phyloP scores from a whole-genome alignment of 1,284 basidiomycete species.

The Cutaneotrichosporon curvatum region DNA sequence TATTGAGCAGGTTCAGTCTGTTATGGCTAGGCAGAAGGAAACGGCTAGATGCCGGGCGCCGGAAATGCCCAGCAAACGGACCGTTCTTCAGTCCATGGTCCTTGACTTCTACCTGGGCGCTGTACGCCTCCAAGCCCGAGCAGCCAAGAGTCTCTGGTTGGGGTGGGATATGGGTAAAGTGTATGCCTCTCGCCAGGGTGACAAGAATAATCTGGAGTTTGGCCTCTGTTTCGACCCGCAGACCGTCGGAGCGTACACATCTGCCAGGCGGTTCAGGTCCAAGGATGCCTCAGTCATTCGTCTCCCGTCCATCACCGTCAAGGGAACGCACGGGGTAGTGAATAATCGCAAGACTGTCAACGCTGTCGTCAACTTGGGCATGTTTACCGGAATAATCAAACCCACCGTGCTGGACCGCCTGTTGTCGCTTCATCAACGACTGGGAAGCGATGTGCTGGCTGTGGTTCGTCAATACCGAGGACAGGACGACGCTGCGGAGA shows the following conservation, averaged over 20 bases:
- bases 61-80: background rate
- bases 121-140: slow-evolving; percentile 25
- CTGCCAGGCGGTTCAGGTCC: slow-evolving; percentile 21
- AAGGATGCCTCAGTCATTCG: slow-evolving; percentile 26
- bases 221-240: slow-evolving; percentile 32
- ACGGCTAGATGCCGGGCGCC: background rate
- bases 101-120: slow-evolving; percentile 27
- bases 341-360: slow-evolving; percentile 13
- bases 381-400: slow-evolving; percentile 41
- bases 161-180: slow-evolving; percentile 37
- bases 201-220: slow-evolving; percentile 20
- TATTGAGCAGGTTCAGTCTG: slow-evolving; percentile 13
- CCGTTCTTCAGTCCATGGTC: slow-evolving; percentile 5
- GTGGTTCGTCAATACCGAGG: slow-evolving; percentile 18
- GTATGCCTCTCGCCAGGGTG: slow-evolving; percentile 20
- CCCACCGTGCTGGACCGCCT: slow-evolving; percentile 41
- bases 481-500: background rate
- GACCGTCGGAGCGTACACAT: slow-evolving; percentile 32
- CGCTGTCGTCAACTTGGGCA: slow-evolving; percentile 33
- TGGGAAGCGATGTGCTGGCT: slow-evolving; percentile 31
- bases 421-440: slow-evolving; percentile 35
- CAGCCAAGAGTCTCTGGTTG: slow-evolving; percentile 36
- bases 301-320: slow-evolving; percentile 21
- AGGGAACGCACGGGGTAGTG: slow-evolving; percentile 12
- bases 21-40: background rate